Conservation (phyloP, 352 stramenopile species). For the Pythium periplocum region DNA sequence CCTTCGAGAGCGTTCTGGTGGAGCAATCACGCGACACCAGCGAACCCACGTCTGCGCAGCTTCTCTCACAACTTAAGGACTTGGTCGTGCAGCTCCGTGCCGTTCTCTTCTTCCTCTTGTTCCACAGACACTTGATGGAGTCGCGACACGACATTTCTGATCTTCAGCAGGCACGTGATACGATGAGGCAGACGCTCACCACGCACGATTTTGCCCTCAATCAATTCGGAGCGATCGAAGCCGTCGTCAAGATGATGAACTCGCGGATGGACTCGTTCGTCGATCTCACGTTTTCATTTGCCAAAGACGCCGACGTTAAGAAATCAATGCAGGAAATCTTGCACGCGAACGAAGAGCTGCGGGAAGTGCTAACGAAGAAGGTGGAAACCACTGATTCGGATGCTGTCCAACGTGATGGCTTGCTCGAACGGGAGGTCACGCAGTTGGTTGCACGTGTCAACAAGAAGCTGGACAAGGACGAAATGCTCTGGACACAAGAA, state of each 20-base stretch:
- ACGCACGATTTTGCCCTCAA: constrained; percentile 41
- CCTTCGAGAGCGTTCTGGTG: constrained; percentile 11
- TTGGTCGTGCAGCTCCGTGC: constrained; percentile 57
- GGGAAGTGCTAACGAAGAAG: constrained; percentile 37
- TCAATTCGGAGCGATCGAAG: constrained; percentile 43
- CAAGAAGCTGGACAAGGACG: constrained; percentile 75
- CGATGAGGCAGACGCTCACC: constrained; percentile 27
- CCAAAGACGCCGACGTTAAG: constrained; percentile 72
- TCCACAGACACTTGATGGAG: constrained; percentile 35
- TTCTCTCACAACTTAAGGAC: constrained; percentile 28
- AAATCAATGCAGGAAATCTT: constrained; percentile 64
- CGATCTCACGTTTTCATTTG: constrained; percentile 56
- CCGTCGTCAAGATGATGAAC: constrained; percentile 63
- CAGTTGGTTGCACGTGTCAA: constrained; percentile 59
- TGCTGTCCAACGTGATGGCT: constrained; percentile 38
- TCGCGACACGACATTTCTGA: constrained; percentile 27
- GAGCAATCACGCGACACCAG: neutral
- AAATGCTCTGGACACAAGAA: constrained; percentile 71
- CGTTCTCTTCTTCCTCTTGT: constrained; percentile 41
- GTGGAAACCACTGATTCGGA: constrained; percentile 40
- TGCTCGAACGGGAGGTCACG: constrained; percentile 50
- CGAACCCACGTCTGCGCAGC: neutral
- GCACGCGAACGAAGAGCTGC: constrained; percentile 33
- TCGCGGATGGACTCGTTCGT: constrained; percentile 54
- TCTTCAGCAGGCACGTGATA: constrained; percentile 24